Percentiles rank a stretch among this genome's conserved stretches.
Evolutionary conservation across 2,329 filamentous ascomycete genomes (phyloP).

Genomic region (Neocucurbitaria cava): DNA sequence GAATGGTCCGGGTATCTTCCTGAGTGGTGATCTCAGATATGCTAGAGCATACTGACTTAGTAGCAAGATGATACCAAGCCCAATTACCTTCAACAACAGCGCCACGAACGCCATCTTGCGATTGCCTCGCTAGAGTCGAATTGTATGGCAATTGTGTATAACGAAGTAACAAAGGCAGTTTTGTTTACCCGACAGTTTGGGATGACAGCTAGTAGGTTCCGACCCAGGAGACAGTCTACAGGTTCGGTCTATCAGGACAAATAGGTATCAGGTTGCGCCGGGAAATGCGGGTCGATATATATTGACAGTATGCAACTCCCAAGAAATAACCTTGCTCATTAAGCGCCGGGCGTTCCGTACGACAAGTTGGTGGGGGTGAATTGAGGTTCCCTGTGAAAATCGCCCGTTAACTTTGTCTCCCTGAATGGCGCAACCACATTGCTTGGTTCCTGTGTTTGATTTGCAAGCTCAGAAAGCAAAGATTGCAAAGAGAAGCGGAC

Average conservation of each 20-base stretch:
- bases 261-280: not conserved
- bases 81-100: constrained; percentile 19
- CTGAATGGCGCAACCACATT: not conserved
- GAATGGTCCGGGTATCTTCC: constrained; percentile 41
- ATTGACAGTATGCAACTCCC: not conserved
- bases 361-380: not conserved
- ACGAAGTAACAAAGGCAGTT: not conserved
- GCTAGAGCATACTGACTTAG: constrained; percentile 26
- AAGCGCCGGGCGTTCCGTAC: not conserved
- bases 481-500: not conserved
- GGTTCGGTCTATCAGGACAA: not conserved
- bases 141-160: not conserved
- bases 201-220: not conserved
- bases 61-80: constrained; percentile 20
- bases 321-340: not conserved
- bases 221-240: not conserved
- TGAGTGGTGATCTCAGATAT: constrained; percentile 40
- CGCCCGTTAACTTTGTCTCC: not conserved
- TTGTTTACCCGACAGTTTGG: not conserved
- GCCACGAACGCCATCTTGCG: constrained; percentile 18
- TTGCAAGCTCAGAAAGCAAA: not conserved
- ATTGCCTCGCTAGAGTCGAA: not conserved
- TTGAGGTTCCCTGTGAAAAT: not conserved
- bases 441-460: not conserved
- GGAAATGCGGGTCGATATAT: not conserved